Percentiles rank a stretch among this genome's conserved stretches.
These are phyloP conservation scores for Coemansia sp. DNA, from an alignment of 192 early-diverging fungal species.

Conservation along the genomic window DNA sequence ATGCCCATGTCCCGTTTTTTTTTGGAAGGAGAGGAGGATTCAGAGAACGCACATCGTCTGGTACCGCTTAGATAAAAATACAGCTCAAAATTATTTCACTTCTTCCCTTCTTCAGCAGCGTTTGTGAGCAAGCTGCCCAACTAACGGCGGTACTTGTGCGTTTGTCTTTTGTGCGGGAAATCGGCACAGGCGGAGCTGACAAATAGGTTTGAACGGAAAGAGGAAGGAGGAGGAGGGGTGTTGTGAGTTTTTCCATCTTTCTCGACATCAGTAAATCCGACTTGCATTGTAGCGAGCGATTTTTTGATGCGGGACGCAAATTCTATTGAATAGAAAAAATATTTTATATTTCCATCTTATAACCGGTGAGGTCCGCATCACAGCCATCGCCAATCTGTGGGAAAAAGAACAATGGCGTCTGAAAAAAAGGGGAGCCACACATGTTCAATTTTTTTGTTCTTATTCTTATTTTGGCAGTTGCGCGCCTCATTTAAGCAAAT, in stretches of 20 bases:
- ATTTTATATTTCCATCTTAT: neutral
- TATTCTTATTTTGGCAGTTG: neutral
- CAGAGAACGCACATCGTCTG: neutral
- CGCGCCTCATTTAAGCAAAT: neutral
- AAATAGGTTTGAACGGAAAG: neutral
- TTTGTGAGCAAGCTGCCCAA: too few species aligned
- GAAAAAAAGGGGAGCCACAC: neutral
- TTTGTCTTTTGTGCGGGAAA: neutral
- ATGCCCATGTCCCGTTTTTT: too few species aligned
- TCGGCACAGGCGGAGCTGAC: neutral
- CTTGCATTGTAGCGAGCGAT: neutral
- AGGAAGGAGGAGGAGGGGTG: neutral
- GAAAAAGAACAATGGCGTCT: neutral
- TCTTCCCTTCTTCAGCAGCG: neutral
- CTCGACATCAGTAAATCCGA: neutral
- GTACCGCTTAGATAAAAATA: neutral
- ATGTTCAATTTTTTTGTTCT: neutral
- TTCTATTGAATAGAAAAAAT: too few species aligned
- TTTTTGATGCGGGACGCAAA: too few species aligned
- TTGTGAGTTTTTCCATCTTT: neutral
- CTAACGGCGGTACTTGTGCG: too few species aligned
- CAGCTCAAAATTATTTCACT: neutral
- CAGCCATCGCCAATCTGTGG: neutral
- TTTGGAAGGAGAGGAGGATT: neutral
- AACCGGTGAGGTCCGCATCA: conserved; percentile 28